Conservation (phyloP, 169 alveolate genomes). For the Plasmodium vinckei region DNA sequence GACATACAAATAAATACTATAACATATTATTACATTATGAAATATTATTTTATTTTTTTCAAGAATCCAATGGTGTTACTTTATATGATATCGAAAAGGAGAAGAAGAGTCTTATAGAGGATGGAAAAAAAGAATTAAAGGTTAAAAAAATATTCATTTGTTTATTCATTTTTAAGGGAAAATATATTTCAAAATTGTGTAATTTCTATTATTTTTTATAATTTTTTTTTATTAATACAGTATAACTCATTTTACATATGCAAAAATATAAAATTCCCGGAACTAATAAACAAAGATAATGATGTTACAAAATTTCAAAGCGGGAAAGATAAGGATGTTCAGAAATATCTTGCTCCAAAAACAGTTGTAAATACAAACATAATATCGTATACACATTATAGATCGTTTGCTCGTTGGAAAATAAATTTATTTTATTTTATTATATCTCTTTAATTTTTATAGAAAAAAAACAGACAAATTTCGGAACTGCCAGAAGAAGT, state of each 20-base stretch:
- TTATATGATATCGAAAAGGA: constrained; percentile 46
- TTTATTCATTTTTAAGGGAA: background rate
- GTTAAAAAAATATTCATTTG: background rate
- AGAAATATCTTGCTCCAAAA: constrained; percentile 23
- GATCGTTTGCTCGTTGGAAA: background rate
- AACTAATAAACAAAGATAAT: constrained; percentile 9
- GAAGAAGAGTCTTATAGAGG: constrained; percentile 30
- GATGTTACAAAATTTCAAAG: background rate
- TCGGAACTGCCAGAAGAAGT: constrained; percentile 30
- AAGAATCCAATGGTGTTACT: constrained; percentile 13
- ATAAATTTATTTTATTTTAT: background rate
- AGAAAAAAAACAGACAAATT: constrained; percentile 26
- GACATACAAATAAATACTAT: background rate
- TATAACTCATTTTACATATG: constrained; percentile 39
- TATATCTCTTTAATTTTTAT: background rate
- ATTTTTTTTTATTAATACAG: background rate
- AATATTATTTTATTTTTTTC: constrained; percentile 12
- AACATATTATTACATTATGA: background rate
- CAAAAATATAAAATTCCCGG: constrained; percentile 61
- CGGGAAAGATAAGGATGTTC: constrained; percentile 9
- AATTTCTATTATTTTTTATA: background rate
- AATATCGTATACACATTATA: background rate
- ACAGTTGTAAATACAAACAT: background rate
- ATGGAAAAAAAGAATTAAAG: constrained; percentile 30
- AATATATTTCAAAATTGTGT: background rate